Evolutionary conservation across 345 rosid genomes (phyloP), one percentile per base, ranked within the genome.

Genomic region (Hirschfeldia incana): DNA sequence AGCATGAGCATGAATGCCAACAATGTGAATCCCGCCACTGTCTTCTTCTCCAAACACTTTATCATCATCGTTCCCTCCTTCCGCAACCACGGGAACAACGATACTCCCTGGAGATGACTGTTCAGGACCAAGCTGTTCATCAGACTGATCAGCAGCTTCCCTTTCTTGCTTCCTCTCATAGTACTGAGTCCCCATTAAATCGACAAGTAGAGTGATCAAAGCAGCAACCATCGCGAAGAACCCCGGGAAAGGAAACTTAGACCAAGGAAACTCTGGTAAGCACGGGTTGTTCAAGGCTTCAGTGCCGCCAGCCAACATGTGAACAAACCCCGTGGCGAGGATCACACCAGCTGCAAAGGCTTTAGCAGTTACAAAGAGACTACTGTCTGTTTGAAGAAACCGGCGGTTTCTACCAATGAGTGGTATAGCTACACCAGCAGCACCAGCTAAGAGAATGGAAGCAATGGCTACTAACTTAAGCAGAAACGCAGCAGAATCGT

Each of bases 271-370:
- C 2, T 86, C 76, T 12, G 97, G 91, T 51, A 92, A 79, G 75
- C 97, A 94, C 0, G 95, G 88, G 67, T 91, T 85, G 0, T 75
- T 64, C 7, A 94, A 82, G 0, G 97, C 95, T 3, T 77, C 75
- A 0, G 90, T 61, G 11, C 97, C 98, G 9, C 81, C 92, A 0
- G 90, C 65, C 1, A 94, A 72, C 97, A 92, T 94, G 69, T 94
- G 98, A 69, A 94, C 98, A 66, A 94, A 94, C 1, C 97, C 98
- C 0, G 98, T 94, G 8, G 98, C 97, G 0, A 94, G 83, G 63
- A 94, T 94, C 15, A 94, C 97, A 9, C 98, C 97, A 0, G 97
- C 98, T 0, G 97, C 97, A 65, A 94, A 94, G 26, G 98, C 93
- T 84, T 94, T 94, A 27, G 94, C 87, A 0, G 95, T 86, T 0